Conservation (phyloP, 441 rosid genomes). For the Pelargonium citronellum region DNA sequence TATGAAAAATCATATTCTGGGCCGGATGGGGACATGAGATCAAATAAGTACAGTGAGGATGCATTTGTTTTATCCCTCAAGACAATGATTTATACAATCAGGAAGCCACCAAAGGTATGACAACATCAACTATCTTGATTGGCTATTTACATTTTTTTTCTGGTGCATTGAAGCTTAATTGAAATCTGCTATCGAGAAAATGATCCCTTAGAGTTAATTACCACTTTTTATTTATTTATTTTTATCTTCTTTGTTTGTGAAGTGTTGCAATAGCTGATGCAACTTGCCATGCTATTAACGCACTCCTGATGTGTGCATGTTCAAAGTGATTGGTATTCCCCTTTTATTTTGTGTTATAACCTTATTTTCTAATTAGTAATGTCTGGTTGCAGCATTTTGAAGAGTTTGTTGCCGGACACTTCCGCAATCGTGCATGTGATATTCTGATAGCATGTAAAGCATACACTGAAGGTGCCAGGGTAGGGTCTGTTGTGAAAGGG, state of each 20-base stretch:
- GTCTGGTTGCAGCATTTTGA: conserved; percentile 46
- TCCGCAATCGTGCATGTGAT: conserved; percentile 31
- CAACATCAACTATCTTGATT: conserved; percentile 1
- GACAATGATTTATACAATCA: conserved; percentile 51
- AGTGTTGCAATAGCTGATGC: too few species aligned
- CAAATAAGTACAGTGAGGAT: conserved; percentile 39
- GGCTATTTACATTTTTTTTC: neutral
- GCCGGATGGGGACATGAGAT: conserved; percentile 29
- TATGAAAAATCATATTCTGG: conserved; percentile 31
- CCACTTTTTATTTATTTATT: too few species aligned
- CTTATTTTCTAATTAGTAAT: neutral
- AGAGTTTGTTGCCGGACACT: conserved; percentile 42
- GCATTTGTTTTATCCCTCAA: conserved; percentile 45
- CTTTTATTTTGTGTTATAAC: neutral
- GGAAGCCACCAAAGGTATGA: conserved; percentile 52
- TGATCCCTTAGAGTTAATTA: too few species aligned
- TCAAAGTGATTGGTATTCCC: neutral
- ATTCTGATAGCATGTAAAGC: conserved; percentile 49
- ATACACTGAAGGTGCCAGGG: conserved; percentile 35
- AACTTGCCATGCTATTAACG: too few species aligned
- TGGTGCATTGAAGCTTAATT: neutral
- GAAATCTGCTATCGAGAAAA: neutral
- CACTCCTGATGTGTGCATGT: neutral
- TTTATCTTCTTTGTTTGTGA: too few species aligned
- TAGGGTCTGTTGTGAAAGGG: conserved; percentile 34